These are phyloP conservation scores for Fragilariopsis cylindrus DNA, from an alignment of 108 stramenopile genomes.

Conservation along the genomic window DNA sequence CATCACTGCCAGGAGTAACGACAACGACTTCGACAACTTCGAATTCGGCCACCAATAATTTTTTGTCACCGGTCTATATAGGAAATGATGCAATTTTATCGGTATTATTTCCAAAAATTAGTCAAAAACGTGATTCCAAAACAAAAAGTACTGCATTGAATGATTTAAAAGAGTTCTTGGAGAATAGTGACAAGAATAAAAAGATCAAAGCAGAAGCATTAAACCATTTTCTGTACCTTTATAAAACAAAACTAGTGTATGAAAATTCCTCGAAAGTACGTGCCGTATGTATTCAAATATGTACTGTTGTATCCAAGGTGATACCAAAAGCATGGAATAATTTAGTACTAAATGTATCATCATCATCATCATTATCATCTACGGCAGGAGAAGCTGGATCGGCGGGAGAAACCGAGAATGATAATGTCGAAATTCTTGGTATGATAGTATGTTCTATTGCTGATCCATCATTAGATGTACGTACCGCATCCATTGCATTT, in stretches of 20 bases:
- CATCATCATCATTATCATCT: conserved; percentile 13
- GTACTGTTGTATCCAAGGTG: conserved; percentile 12
- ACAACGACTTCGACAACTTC: conserved; percentile 32
- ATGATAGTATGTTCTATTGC: conserved; percentile 37
- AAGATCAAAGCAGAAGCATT: conserved; percentile 44
- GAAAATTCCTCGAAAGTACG: conserved; percentile 48
- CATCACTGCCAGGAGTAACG: not conserved
- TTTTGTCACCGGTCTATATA: conserved; percentile 66
- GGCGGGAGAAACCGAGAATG: no score
- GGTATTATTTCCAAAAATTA: conserved; percentile 63
- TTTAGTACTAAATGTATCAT: not conserved
- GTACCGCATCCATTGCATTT: conserved; percentile 24
- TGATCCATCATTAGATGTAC: conserved; percentile 45
- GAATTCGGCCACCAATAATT: conserved; percentile 32
- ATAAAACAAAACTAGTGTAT: conserved; percentile 45
- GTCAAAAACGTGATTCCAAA: conserved; percentile 73
- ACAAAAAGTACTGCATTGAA: conserved; percentile 70
- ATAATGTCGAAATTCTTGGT: conserved; percentile 35
- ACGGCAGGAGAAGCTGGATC: not conserved
- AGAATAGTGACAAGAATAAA: conserved; percentile 3
- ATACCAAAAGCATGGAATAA: conserved; percentile 52
- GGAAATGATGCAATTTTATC: conserved; percentile 50
- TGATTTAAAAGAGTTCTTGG: conserved; percentile 43
- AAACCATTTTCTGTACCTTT: conserved; percentile 46
- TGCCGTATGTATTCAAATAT: conserved; percentile 33